A percentile compares a stretch with the other conserved stretches of the same genome.
phyloP scores from a whole-genome alignment of 2,329 filamentous ascomycete species.

The Epichloe coenophiala region DNA sequence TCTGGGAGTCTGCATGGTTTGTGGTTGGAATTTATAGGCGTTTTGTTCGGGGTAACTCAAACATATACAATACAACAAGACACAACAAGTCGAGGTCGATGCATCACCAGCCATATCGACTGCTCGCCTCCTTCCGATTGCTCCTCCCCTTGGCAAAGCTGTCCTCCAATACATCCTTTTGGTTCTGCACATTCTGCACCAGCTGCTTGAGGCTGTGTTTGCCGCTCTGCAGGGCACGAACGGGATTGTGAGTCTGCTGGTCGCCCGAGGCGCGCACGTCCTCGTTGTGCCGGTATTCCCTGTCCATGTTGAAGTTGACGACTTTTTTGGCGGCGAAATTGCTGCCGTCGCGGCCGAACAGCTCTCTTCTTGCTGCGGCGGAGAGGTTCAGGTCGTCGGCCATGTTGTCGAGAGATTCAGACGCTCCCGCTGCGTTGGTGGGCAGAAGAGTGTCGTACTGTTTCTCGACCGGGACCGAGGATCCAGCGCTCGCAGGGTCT shows the following conservation, averaged over 20 bases:
- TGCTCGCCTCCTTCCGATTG: conserved; percentile 71
- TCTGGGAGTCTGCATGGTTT: not conserved
- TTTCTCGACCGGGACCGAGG: conserved; percentile 4
- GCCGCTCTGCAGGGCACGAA: conserved; percentile 66
- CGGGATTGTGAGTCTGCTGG: conserved; percentile 63
- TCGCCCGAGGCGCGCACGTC: conserved; percentile 56
- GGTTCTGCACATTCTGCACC: conserved; percentile 67
- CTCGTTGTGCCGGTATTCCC: conserved; percentile 79
- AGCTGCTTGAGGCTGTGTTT: conserved; percentile 86
- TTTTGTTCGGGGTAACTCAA: not conserved
- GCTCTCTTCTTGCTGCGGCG: conserved; percentile 60
- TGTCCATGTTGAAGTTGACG: conserved; percentile 78
- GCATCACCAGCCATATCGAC: conserved; percentile 62
- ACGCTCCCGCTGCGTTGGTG: conserved; percentile 14
- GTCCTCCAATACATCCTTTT: conserved; percentile 81
- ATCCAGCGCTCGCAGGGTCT: not conserved
- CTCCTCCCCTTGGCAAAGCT: conserved; percentile 71
- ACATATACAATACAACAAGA: not conserved
- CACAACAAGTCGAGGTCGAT: not conserved
- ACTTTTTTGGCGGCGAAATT: conserved; percentile 39
- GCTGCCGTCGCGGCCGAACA: conserved; percentile 59
- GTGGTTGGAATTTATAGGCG: not conserved
- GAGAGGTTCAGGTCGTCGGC: conserved; percentile 71
- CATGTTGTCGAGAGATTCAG: conserved; percentile 54
- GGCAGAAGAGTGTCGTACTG: conserved; percentile 13